phyloP scores from a whole-genome alignment of 148 eudicot genomes.

The Fallopia convolvulus region DNA sequence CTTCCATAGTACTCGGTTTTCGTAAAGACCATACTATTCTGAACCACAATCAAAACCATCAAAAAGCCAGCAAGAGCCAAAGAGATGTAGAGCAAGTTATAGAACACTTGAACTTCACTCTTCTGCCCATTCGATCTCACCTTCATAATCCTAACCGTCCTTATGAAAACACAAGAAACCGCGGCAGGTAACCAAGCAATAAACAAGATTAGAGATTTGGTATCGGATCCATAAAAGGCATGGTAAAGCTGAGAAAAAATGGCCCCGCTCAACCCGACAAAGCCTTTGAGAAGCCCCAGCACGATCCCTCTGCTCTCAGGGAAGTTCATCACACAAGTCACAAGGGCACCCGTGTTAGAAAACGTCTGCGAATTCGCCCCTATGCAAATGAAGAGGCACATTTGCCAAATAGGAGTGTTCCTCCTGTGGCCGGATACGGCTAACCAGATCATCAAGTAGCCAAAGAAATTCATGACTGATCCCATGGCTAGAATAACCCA shows the following conservation, averaged over 20 bases:
- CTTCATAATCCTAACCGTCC: constrained; percentile 17
- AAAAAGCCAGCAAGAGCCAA: constrained; percentile 23
- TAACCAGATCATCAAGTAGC: constrained; percentile 9
- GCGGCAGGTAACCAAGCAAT: constrained; percentile 24
- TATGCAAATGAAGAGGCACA: constrained; percentile 17
- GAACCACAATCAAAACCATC: constrained; percentile 25
- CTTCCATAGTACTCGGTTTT: constrained; percentile 12
- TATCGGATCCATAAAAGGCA: constrained; percentile 20
- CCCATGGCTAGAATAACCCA: constrained; percentile 12
- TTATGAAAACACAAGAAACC: constrained; percentile 18
- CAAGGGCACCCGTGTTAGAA: constrained; percentile 26
- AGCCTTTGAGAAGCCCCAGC: constrained; percentile 27
- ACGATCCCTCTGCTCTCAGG: constrained; percentile 27
- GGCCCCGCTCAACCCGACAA: constrained; percentile 29
- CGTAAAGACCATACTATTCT: constrained; percentile 16
- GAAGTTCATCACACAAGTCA: constrained; percentile 31
- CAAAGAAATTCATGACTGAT: constrained; percentile 6
- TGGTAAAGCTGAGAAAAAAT: constrained; percentile 27
- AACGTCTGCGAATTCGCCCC: constrained; percentile 19
- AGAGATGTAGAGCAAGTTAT: constrained; percentile 22
- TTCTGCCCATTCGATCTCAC: constrained; percentile 7
- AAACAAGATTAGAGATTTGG: constrained; percentile 19
- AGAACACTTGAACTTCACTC: constrained; percentile 23
- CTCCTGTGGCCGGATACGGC: constrained; percentile 1
- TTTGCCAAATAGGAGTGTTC: constrained; percentile 10